Evolutionary conservation across 495 filamentous ascomycete species (phyloP).

Genomic region (Trichoderma orchidacearum): DNA sequence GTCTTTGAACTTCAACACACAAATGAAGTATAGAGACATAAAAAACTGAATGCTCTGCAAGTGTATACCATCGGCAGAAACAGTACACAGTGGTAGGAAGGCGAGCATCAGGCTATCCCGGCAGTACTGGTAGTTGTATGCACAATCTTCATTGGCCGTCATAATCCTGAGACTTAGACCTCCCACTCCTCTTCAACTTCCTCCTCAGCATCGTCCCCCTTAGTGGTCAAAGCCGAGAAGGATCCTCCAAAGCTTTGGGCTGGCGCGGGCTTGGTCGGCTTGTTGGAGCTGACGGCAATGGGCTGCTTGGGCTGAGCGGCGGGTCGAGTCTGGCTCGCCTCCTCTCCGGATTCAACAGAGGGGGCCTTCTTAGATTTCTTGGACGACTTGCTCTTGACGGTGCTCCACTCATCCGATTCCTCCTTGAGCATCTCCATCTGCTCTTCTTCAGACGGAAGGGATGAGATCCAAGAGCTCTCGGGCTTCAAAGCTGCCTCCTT

Average conservation of each 20-base stretch:
- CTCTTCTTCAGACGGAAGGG: conserved; percentile 71
- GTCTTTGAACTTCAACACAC: neutral
- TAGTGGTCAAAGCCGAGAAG: conserved; percentile 32
- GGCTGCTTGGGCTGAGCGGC: conserved; percentile 4
- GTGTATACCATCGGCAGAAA: neutral
- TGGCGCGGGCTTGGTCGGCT: conserved; percentile 11
- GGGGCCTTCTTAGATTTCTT: conserved; percentile 24
- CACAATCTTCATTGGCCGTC: neutral
- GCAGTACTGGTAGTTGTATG: neutral
- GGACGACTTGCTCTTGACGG: conserved; percentile 50
- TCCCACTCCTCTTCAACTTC: conserved; percentile 36
- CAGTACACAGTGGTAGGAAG: neutral
- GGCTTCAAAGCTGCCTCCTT: neutral
- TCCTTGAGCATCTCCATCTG: conserved; percentile 58
- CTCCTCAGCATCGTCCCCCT: conserved; percentile 20
- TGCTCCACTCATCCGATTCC: conserved; percentile 55
- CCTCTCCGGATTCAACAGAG: conserved; percentile 12
- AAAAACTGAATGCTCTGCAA: neutral
- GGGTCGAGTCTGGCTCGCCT: conserved; percentile 2
- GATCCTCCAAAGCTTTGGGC: conserved; percentile 18
- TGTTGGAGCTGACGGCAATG: conserved; percentile 6
- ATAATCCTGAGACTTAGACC: conserved; percentile 15
- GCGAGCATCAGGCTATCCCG: neutral
- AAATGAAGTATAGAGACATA: neutral
- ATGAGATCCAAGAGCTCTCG: conserved; percentile 31